Evolutionary conservation across 306 rosid genomes (phyloP).

Genomic region (Vicia faba): DNA sequence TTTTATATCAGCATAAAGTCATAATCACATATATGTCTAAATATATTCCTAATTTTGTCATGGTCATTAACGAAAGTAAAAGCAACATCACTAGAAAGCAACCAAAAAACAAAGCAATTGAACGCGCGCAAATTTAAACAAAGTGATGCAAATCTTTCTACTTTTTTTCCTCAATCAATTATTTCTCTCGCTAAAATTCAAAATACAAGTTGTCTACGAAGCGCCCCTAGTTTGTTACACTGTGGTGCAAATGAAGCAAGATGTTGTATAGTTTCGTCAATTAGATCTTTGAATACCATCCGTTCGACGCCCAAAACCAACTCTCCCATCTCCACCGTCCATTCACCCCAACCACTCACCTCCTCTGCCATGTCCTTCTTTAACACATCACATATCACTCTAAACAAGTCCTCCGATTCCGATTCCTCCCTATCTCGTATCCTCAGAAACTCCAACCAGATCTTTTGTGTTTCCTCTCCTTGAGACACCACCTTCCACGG

Average conservation of each 20-base stretch:
- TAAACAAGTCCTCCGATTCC: slow-evolving; percentile 61
- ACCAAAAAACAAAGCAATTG: neutral
- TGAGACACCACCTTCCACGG: slow-evolving; percentile 65
- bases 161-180: neutral
- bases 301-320: slow-evolving; percentile 77
- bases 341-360: slow-evolving; percentile 63
- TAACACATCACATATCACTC: slow-evolving; percentile 67
- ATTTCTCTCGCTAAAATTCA: slow-evolving; percentile 36
- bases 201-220: slow-evolving; percentile 69
- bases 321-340: slow-evolving; percentile 67
- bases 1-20: slow-evolving; percentile 3
- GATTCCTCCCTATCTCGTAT: slow-evolving; percentile 62
- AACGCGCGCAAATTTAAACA: slow-evolving; percentile 44
- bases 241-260: slow-evolving; percentile 48
- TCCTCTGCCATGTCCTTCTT: slow-evolving; percentile 77
- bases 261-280: slow-evolving; percentile 75
- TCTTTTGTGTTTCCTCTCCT: slow-evolving; percentile 32
- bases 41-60: slow-evolving; percentile 32
- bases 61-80: slow-evolving; percentile 35
- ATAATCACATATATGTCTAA: slow-evolving; percentile 45
- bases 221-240: slow-evolving; percentile 39
- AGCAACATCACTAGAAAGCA: slow-evolving; percentile 18
- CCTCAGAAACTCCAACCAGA: slow-evolving; percentile 70
- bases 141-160: slow-evolving; percentile 22
- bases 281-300: slow-evolving; percentile 79